Evolutionary conservation across 441 rosid genomes (phyloP).

Genomic region (Sinapis alba): DNA sequence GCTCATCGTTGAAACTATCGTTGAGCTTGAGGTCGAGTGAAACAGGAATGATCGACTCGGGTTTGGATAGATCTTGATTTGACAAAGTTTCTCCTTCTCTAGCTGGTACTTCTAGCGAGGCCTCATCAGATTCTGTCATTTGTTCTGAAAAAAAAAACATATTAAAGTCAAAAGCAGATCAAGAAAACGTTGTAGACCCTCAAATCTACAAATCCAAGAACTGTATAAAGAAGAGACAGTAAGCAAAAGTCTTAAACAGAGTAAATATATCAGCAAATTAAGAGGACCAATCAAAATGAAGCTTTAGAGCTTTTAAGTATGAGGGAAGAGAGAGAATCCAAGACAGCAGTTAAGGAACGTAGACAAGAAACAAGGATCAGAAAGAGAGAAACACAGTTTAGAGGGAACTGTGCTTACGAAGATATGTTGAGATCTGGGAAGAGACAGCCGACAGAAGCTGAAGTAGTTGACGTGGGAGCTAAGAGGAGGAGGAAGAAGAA

Average conservation of each 20-base stretch:
- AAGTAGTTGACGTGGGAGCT: slow-evolving; percentile 31
- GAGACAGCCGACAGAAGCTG: slow-evolving; percentile 35
- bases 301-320: not conserved
- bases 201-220: not conserved
- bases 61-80: slow-evolving; percentile 30
- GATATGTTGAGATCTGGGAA: slow-evolving; percentile 37
- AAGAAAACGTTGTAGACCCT: not conserved
- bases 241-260: slow-evolving; percentile 6
- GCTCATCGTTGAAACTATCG: slow-evolving; percentile 44
- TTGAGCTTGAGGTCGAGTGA: slow-evolving; percentile 73
- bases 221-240: not conserved
- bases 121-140: slow-evolving; percentile 32
- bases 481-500: slow-evolving; percentile 17
- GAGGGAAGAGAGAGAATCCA: not conserved
- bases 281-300: slow-evolving; percentile 7
- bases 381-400: not conserved
- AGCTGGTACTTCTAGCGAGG: slow-evolving; percentile 13
- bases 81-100: slow-evolving; percentile 15
- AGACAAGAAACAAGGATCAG: slow-evolving; percentile 19
- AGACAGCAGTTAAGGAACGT: not conserved
- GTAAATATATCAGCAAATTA: not conserved
- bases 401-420: slow-evolving; percentile 19
- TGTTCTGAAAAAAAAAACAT: slow-evolving; percentile 9
- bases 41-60: slow-evolving; percentile 38
- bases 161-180: slow-evolving; percentile 14